Conservation (phyloP, 2,329 filamentous ascomycete species). For the Scedosporium minutisporum region DNA sequence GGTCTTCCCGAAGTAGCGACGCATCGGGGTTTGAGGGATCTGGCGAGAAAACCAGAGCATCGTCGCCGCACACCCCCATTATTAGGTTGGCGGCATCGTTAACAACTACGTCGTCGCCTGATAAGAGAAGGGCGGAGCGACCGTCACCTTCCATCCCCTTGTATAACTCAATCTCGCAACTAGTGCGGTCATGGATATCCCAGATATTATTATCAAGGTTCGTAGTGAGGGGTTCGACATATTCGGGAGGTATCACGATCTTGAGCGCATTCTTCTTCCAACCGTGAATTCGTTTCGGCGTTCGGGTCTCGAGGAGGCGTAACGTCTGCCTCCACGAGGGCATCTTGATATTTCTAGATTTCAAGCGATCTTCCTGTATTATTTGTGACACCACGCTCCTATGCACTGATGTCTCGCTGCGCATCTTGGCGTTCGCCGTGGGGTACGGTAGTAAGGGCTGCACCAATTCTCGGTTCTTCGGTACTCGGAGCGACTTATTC, state of each 20-base stretch:
- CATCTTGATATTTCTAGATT: background rate
- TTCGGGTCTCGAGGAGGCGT: conserved; percentile 25
- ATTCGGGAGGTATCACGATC: conserved; percentile 24
- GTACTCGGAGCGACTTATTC: conserved; percentile 1
- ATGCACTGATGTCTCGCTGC: conserved; percentile 3
- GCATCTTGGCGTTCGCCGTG: conserved; percentile 1
- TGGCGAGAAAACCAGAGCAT: conserved; percentile 25
- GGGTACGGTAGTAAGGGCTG: conserved; percentile 1
- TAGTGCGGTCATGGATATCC: conserved; percentile 19
- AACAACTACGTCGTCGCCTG: conserved; percentile 22
- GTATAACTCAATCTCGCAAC: conserved; percentile 13
- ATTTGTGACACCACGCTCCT: conserved; percentile 2
- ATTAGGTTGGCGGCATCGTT: conserved; percentile 21
- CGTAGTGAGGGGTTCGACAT: conserved; percentile 14
- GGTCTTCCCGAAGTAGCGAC: conserved; percentile 10
- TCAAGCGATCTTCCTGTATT: background rate
- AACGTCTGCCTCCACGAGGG: conserved; percentile 30
- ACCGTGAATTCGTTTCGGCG: conserved; percentile 19
- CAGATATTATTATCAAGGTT: conserved; percentile 15
- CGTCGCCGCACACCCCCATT: conserved; percentile 16
- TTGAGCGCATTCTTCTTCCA: conserved; percentile 24
- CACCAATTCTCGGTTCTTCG: conserved; percentile 3
- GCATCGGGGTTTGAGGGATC: conserved; percentile 24
- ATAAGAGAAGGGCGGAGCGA: conserved; percentile 21
- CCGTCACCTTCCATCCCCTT: background rate